Evolutionary conservation across 202 grass and related monocot genomes (phyloP).

Genomic region (Digitaria exilis): DNA sequence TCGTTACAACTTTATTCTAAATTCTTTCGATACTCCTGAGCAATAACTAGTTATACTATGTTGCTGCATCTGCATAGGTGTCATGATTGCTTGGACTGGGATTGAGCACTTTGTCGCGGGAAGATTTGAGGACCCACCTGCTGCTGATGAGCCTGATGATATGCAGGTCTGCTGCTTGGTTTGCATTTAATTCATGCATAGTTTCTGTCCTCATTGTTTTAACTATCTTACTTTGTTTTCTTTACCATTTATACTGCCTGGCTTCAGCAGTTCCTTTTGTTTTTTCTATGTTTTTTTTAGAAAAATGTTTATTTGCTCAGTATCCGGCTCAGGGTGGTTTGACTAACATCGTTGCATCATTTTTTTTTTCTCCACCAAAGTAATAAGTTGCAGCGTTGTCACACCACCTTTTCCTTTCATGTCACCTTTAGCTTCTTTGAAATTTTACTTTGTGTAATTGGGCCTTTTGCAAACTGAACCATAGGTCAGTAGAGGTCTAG

Average conservation of each 20-base stretch:
- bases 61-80: slow-evolving; percentile 54
- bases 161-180: slow-evolving; percentile 54
- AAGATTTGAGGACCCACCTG: slow-evolving; percentile 89
- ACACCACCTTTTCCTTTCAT: not conserved
- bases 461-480: not conserved
- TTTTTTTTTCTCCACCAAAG: not conserved
- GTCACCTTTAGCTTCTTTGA: not conserved
- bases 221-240: not conserved
- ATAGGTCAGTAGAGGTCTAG: not conserved
- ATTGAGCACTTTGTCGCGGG: slow-evolving; percentile 86
- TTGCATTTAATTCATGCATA: not conserved
- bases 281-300: not conserved
- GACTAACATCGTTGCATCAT: not conserved
- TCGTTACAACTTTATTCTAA: not conserved
- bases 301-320: not conserved
- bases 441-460: not conserved
- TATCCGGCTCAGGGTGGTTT: not conserved
- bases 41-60: slow-evolving; percentile 19
- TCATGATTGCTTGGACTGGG: slow-evolving; percentile 99
- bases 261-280: not conserved
- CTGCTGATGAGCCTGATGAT: slow-evolving; percentile 76
- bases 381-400: not conserved
- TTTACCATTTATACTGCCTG: not conserved
- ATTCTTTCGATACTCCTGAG: slow-evolving; percentile 19
- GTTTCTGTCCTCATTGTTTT: not conserved